Conservation (phyloP, 805 yeast genomes). For the Teunomyces cretensis region DNA sequence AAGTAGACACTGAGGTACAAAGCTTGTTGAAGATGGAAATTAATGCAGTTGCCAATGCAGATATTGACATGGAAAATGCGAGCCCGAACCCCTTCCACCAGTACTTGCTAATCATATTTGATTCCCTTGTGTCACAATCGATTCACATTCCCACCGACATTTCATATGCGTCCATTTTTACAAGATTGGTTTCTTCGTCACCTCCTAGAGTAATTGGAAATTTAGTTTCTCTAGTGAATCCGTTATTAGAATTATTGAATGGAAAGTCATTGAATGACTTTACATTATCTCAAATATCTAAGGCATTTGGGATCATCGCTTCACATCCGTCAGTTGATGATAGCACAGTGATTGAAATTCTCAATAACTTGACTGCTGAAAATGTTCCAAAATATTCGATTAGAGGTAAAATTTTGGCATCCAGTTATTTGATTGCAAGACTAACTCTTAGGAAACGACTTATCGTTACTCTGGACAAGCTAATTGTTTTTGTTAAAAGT, state of each 20-base stretch:
- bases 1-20: slow-evolving; percentile 55
- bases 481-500: slow-evolving; percentile 3
- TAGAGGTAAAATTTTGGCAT: slow-evolving; percentile 27
- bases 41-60: slow-evolving; percentile 15
- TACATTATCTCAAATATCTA: slow-evolving; percentile 36
- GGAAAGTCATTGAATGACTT: slow-evolving; percentile 20
- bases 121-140: slow-evolving; percentile 25
- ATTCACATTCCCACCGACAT: slow-evolving; percentile 17
- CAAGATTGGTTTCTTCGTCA: slow-evolving; percentile 31
- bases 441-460: slow-evolving; percentile 29
- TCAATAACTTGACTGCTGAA: slow-evolving; percentile 7
- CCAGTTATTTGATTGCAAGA: slow-evolving; percentile 50
- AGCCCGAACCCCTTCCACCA: slow-evolving; percentile 12
- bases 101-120: slow-evolving; percentile 34
- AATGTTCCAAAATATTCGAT: slow-evolving; percentile 11
- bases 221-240: slow-evolving; percentile 16
- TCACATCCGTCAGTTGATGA: slow-evolving; percentile 35
- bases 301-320: slow-evolving; percentile 48
- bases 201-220: slow-evolving; percentile 24
- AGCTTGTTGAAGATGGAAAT: slow-evolving; percentile 17
- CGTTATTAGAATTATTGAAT: slow-evolving; percentile 24
- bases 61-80: slow-evolving; percentile 7
- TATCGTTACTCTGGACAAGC: slow-evolving; percentile 1
- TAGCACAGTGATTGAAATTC: slow-evolving; percentile 6
- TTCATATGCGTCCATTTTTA: slow-evolving; percentile 33